Evolutionary conservation across 176 grass and related monocot species (phyloP).

Genomic region (Musa troglodytarum): DNA sequence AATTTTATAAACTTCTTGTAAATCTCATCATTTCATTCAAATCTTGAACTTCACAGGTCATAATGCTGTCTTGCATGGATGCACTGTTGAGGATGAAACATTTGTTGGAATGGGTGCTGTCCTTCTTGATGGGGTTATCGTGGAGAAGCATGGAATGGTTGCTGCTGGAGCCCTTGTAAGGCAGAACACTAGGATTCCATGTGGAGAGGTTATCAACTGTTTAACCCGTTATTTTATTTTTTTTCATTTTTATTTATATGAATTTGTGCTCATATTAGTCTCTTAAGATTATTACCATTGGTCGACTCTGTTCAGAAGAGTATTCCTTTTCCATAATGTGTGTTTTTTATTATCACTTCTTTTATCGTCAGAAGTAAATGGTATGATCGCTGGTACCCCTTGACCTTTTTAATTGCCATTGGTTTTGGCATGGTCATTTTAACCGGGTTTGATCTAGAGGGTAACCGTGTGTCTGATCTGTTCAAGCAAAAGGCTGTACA

Average conservation of each 20-base stretch:
- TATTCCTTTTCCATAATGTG: neutral
- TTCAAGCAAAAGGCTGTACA: too few relatives aligned
- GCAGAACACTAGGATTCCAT: constrained; percentile 83
- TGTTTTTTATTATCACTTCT: neutral
- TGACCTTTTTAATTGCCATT: too few relatives aligned
- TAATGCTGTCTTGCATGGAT: constrained; percentile 81
- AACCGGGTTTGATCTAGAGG: neutral
- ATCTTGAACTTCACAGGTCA: constrained; percentile 46
- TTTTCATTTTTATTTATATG: neutral
- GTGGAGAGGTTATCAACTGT: constrained; percentile 64
- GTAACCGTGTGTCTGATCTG: too few relatives aligned
- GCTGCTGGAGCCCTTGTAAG: constrained; percentile 80
- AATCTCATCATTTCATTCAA: neutral
- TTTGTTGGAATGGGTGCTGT: constrained; percentile 93
- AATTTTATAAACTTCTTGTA: neutral
- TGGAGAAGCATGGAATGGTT: constrained; percentile 90
- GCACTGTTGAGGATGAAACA: constrained; percentile 80
- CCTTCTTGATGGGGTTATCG: constrained; percentile 80
- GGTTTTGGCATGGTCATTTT: neutral
- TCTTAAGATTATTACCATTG: neutral
- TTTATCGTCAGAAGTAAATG: neutral
- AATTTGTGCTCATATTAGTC: neutral
- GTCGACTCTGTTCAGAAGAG: neutral
- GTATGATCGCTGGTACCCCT: too few relatives aligned
- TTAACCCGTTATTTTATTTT: constrained; percentile 13